These are phyloP conservation scores for Podospora comata DNA, from an alignment of 495 filamentous ascomycete species.

Conservation along the genomic window DNA sequence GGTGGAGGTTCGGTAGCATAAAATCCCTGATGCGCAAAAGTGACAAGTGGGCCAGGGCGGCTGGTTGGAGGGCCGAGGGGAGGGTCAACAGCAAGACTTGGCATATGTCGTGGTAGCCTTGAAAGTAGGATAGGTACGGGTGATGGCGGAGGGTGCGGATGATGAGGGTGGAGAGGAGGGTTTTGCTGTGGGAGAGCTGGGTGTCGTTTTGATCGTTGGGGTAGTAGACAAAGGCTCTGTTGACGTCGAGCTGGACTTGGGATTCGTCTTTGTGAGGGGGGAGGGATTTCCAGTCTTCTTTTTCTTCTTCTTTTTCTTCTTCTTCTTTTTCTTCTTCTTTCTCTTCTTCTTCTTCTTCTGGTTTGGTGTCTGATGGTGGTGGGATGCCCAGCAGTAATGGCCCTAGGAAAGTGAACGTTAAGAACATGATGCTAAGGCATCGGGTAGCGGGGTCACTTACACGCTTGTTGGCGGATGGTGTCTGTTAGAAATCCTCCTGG, in stretches of 20 bases:
- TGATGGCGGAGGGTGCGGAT: conserved; percentile 69
- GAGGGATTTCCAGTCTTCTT: conserved; percentile 46
- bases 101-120: conserved; percentile 97
- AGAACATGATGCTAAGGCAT: conserved; percentile 1
- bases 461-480: conserved; percentile 73
- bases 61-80: conserved; percentile 42
- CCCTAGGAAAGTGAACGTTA: conserved; percentile 51
- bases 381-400: conserved; percentile 68
- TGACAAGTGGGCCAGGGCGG: conserved; percentile 73
- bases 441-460: conserved; percentile 48
- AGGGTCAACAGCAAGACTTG: conserved; percentile 92
- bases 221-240: conserved; percentile 97
- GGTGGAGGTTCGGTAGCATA: conserved; percentile 87
- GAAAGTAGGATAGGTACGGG: conserved; percentile 91
- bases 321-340: conserved; percentile 17
- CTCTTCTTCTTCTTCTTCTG: neutral
- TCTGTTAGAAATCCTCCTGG: conserved; percentile 77
- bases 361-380: conserved; percentile 12
- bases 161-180: conserved; percentile 72
- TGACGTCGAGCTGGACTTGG: conserved; percentile 86
- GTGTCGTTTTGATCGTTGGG: conserved; percentile 60
- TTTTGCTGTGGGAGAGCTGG: conserved; percentile 62
- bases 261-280: conserved; percentile 76
- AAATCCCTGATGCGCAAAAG: conserved; percentile 91
- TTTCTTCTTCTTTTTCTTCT: neutral